Percentiles rank a stretch among this genome's conserved stretches.
Conservation (phyloP, 1,284 basidiomycete genomes). For the Laetiporus sulphureus region DNA sequence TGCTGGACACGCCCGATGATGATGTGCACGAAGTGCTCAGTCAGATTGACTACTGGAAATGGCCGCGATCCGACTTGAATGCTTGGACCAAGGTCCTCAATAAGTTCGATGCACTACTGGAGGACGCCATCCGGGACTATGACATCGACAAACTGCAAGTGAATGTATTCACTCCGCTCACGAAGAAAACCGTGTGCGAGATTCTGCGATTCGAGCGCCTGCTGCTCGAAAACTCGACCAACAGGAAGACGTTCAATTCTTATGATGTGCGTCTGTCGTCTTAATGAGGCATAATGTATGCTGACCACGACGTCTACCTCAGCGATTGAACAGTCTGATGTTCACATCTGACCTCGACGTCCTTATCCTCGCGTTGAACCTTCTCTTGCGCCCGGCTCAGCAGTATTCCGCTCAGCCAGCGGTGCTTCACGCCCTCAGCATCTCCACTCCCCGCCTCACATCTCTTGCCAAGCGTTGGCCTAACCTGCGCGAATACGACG, state of each 20-base stretch:
- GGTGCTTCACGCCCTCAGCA: conserved; percentile 69
- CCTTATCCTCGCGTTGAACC: conserved; percentile 76
- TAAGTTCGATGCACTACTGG: conserved; percentile 88
- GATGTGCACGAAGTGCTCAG: conserved; percentile 59
- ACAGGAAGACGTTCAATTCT: conserved; percentile 93
- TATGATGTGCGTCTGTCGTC: conserved; percentile 75
- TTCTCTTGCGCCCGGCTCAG: conserved; percentile 89
- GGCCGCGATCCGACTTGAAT: conserved; percentile 95
- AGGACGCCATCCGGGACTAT: conserved; percentile 79
- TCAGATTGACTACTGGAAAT: conserved; percentile 79
- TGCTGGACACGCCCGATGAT: conserved; percentile 58
- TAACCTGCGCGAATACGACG: conserved; percentile 64
- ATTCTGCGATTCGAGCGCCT: conserved; percentile 87
- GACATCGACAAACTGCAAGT: conserved; percentile 78
- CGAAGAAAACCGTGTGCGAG: conserved; percentile 74
- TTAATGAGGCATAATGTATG: conserved; percentile 8
- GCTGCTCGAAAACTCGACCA: conserved; percentile 96
- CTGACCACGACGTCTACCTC: conserved; percentile 12
- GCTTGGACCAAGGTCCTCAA: conserved; percentile 95
- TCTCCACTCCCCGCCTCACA: conserved; percentile 67
- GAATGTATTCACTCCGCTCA: conserved; percentile 71
- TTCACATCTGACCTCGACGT: conserved; percentile 89
- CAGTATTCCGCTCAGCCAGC: conserved; percentile 86
- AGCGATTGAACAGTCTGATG: conserved; percentile 89
- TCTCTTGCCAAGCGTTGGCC: conserved; percentile 72